These are phyloP conservation scores for Persicaria maculosa DNA, from an alignment of 148 eudicot genomes.

Conservation along the genomic window DNA sequence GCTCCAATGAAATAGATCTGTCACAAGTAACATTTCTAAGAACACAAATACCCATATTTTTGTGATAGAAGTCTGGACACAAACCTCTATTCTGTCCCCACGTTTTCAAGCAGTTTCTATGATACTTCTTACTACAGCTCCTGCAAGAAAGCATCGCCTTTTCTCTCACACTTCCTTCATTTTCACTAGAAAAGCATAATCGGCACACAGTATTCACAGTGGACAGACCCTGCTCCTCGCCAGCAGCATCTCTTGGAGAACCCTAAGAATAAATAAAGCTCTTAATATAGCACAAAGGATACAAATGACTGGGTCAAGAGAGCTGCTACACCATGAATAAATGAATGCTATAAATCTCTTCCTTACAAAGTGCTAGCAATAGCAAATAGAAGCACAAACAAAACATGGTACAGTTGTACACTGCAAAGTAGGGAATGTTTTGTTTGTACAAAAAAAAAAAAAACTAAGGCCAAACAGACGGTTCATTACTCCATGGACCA, in stretches of 20 bases:
- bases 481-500: too few species aligned
- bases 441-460: too few species aligned
- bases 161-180: constrained; percentile 82
- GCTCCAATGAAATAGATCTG: constrained; percentile 98
- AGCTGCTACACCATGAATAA: too few species aligned
- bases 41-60: background rate
- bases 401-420: too few species aligned
- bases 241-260: constrained; percentile 36
- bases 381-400: too few species aligned
- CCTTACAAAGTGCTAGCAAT: too few species aligned
- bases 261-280: constrained; percentile 27
- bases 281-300: background rate
- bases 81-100: constrained; percentile 90
- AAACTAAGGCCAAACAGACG: too few species aligned
- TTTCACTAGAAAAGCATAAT: constrained; percentile 77
- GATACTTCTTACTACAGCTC: constrained; percentile 85
- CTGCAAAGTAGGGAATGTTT: too few species aligned
- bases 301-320: background rate
- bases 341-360: too few species aligned
- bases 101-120: constrained; percentile 69
- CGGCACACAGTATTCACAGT: constrained; percentile 74
- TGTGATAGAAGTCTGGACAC: background rate
- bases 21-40: constrained; percentile 1
- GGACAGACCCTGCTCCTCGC: constrained; percentile 53
- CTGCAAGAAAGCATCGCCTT: constrained; percentile 78